Conservation (phyloP, 2,329 filamentous ascomycete species). For the Colletotrichum scovillei region DNA sequence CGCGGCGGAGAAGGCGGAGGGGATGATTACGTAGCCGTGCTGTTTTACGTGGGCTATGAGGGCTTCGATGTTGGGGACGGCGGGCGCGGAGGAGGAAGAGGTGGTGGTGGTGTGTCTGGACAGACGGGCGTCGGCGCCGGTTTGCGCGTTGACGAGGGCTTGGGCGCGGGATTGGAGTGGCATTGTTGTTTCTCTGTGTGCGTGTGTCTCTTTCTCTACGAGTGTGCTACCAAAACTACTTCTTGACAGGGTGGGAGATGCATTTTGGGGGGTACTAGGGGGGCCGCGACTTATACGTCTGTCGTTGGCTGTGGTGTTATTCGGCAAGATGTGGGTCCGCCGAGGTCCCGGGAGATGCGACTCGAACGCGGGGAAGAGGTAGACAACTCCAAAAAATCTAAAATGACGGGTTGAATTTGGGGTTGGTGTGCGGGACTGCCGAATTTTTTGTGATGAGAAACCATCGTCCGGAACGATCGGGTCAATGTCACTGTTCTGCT, state of each 20-base stretch:
- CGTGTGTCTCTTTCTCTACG: neutral
- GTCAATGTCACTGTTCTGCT: too few relatives aligned
- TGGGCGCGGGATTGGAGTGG: neutral
- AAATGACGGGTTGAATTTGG: neutral
- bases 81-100: neutral
- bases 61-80: neutral
- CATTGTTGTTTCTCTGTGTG: neutral
- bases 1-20: slow-evolving; percentile 43
- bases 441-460: neutral
- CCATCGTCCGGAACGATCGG: too few relatives aligned
- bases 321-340: neutral
- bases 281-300: neutral
- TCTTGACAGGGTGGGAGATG: too few relatives aligned
- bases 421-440: neutral
- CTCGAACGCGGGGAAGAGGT: neutral
- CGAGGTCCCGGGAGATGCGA: neutral
- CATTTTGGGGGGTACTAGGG: too few relatives aligned
- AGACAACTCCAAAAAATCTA: neutral
- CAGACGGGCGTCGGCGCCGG: neutral
- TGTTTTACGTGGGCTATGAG: slow-evolving; percentile 37
- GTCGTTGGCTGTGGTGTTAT: neutral
- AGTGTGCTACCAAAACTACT: too few relatives aligned
- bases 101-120: neutral
- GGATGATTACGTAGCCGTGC: slow-evolving; percentile 50
- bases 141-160: neutral